Percentiles rank a stretch among this genome's conserved stretches.
Conservation (phyloP, 768 basidiomycete genomes). For the Leccinum imitatum region DNA sequence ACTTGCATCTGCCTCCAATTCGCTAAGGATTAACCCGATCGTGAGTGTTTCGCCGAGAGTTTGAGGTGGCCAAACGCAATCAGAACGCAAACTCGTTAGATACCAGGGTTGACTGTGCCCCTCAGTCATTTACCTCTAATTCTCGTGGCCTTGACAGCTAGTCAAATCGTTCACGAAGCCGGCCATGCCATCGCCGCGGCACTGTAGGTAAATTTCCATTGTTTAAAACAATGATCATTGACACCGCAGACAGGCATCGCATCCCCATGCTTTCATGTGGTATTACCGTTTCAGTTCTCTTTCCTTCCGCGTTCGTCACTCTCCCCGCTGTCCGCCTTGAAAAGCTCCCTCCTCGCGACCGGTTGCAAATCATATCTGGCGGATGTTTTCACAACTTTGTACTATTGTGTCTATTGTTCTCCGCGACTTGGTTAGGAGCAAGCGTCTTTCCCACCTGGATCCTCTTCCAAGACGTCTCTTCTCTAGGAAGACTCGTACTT, state of each 20-base stretch:
- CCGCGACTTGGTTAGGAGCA: conserved; percentile 34
- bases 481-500: conserved; percentile 54
- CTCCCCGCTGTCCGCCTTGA: conserved; percentile 47
- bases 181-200: conserved; percentile 81
- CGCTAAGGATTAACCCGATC: conserved; percentile 27
- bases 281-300: conserved; percentile 53
- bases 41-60: conserved; percentile 23
- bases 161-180: conserved; percentile 75
- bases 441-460: conserved; percentile 30
- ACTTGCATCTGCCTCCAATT: not conserved
- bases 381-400: conserved; percentile 80
- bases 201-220: conserved; percentile 45
- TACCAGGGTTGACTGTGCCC: conserved; percentile 82
- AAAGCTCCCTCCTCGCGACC: conserved; percentile 39
- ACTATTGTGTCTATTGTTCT: conserved; percentile 49
- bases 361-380: conserved; percentile 64
- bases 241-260: conserved; percentile 49
- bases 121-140: conserved; percentile 68
- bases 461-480: conserved; percentile 53
- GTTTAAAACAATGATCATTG: not conserved
- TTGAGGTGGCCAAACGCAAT: not conserved
- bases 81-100: conserved; percentile 40
- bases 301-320: conserved; percentile 76
- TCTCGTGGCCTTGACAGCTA: conserved; percentile 55
- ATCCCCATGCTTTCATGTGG: conserved; percentile 64